Evolutionary conservation across 345 rosid species (phyloP), one percentile per base, ranked within the genome.

Genomic region (Lepidium africanum): DNA sequence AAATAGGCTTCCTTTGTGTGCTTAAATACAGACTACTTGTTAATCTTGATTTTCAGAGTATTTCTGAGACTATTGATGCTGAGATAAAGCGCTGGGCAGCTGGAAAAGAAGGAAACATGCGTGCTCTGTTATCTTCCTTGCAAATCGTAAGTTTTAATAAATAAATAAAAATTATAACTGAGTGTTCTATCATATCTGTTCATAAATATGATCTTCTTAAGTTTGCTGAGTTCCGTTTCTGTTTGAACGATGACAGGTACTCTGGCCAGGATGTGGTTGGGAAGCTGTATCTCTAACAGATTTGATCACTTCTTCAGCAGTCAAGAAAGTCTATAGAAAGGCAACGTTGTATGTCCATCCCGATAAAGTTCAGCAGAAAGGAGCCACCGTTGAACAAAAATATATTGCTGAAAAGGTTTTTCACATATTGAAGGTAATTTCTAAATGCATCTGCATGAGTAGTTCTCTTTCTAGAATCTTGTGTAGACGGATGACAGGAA

Each of bases 311-410:
- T 85, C 97, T 45, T 14, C 82, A 17, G 81, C 96, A 8, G 99
- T 95, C 42, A 95, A 91, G 80, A 91, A 91, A 63, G 94, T 87
- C 2, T 95, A 87, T 65, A 83, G 88, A 61, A 95, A 84, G 84
- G 94, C 99, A 74, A 79, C 88, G 7, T 63, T 91, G 56, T 85
- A 71, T 69, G 83, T 95, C 52, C 97, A 95, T 76, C 99, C 97
- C n/a, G 99, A 95, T 62, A 95, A 95, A 84, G 99, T 91, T 71
- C 97, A 91, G 72, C 99, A 91, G 80, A 94, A 91, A 76, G 97
- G 97, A 66, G 93, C 97, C 58, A 89, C 80, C 39, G 77, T 89
- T 74, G 82, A 86, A 67, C 96, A 95, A 50, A 91, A 91, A 68
- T 95, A 86, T 76, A 86, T 72, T 30, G 97, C 97, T 8, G 99